Percentiles rank a stretch among this genome's conserved stretches.
Evolutionary conservation across 1,139 yeast genomes (phyloP).

Genomic region (Kazachstania sp.): DNA sequence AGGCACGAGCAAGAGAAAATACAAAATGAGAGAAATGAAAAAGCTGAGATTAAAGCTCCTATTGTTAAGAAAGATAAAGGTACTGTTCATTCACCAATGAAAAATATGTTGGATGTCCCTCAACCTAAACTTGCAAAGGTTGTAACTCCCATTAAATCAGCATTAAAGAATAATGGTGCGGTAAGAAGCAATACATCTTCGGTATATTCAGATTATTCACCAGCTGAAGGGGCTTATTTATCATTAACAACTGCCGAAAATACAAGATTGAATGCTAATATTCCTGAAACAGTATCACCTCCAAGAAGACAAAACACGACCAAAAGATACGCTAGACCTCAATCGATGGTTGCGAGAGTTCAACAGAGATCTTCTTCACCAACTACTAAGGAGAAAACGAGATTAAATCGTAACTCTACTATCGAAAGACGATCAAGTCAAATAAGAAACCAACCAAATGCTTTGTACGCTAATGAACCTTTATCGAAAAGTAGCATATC

Average conservation of each 20-base stretch:
- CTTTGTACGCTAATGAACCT: neutral
- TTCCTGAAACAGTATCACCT: conserved; percentile 33
- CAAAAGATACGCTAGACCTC: conserved; percentile 13
- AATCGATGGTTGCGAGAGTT: conserved; percentile 11
- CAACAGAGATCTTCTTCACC: conserved; percentile 8
- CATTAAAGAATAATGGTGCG: conserved; percentile 43
- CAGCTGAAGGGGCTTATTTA: conserved; percentile 55
- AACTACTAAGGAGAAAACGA: conserved; percentile 11
- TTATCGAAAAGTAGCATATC: neutral
- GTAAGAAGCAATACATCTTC: conserved; percentile 10
- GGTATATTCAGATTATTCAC: conserved; percentile 18
- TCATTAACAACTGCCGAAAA: conserved; percentile 71
- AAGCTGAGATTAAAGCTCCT: neutral
- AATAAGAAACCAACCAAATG: neutral
- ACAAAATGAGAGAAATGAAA: neutral
- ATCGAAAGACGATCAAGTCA: neutral
- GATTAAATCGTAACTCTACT: conserved; percentile 10
- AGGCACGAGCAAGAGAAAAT: neutral
- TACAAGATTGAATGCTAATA: conserved; percentile 59
- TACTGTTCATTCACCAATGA: neutral
- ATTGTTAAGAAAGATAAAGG: neutral
- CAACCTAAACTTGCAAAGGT: neutral
- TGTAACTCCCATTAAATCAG: conserved; percentile 50
- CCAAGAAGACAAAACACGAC: conserved; percentile 9
- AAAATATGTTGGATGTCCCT: neutral